phyloP scores from a whole-genome alignment of 208 protist species.

The Balamuthia mandrillaris region DNA sequence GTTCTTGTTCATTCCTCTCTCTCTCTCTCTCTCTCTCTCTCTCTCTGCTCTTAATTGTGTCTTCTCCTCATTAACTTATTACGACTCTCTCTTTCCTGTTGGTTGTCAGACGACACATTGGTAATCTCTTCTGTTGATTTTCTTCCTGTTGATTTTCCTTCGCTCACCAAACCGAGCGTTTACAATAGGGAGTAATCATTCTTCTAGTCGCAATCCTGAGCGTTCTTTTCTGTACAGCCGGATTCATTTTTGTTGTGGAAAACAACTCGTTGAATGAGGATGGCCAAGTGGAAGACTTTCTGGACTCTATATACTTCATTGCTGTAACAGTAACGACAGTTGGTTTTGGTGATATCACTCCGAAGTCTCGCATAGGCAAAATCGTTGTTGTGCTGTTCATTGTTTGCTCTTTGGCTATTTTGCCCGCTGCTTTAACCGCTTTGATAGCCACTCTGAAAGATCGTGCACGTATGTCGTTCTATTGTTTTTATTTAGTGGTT shows the following conservation, averaged over 20 bases:
- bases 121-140: neutral
- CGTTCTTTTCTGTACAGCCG: slow-evolving; percentile 3
- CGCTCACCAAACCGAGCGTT: neutral
- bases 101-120: neutral
- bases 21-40: neutral
- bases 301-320: neutral
- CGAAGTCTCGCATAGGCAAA: slow-evolving; percentile 13
- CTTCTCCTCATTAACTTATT: too few species aligned
- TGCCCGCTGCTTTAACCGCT: too few species aligned
- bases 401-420: neutral
- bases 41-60: neutral
- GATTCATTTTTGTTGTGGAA: slow-evolving; percentile 4
- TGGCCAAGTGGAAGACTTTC: neutral
- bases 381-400: slow-evolving; percentile 20
- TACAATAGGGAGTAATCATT: neutral
- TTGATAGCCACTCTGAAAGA: too few species aligned
- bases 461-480: too few species aligned
- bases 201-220: neutral
- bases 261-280: neutral
- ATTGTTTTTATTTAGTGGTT: too few species aligned
- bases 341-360: slow-evolving; percentile 5
- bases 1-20: neutral
- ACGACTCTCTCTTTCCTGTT: too few species aligned
- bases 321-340: slow-evolving; percentile 22
- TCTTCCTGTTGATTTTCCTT: neutral